Conservation (phyloP, 1,284 basidiomycete genomes). For the Microbotryomycetes sp. region DNA sequence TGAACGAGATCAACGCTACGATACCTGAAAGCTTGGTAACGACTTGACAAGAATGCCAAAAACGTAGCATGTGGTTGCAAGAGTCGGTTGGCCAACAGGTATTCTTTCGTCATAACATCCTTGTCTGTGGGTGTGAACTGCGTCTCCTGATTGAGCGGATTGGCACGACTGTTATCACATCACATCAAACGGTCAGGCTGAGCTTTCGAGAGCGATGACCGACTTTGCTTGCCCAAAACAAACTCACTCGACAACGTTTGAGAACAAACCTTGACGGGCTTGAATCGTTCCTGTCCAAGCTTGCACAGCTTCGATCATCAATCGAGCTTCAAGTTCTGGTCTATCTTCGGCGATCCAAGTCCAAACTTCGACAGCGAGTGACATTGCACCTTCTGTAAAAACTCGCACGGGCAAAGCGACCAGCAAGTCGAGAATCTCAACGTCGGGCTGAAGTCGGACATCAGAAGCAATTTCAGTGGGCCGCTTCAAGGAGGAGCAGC, state of each 20-base stretch:
- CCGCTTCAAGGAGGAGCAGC: not conserved
- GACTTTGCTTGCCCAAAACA: constrained; percentile 2
- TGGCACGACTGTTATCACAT: constrained; percentile 57
- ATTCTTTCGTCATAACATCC: constrained; percentile 67
- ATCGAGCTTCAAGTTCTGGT: constrained; percentile 61
- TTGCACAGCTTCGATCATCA: constrained; percentile 79
- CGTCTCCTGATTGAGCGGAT: constrained; percentile 81
- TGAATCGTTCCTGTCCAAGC: constrained; percentile 81
- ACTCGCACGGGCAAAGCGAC: constrained; percentile 84
- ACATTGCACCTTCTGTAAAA: constrained; percentile 77
- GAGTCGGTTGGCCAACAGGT: constrained; percentile 63
- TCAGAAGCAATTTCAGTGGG: not conserved
- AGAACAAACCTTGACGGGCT: constrained; percentile 74
- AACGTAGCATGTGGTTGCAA: constrained; percentile 78
- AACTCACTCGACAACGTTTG: constrained; percentile 65
- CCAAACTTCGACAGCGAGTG: constrained; percentile 89
- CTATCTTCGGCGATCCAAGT: constrained; percentile 91
- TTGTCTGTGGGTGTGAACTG: constrained; percentile 89
- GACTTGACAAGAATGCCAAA: constrained; percentile 82
- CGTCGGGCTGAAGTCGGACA: constrained; percentile 58
- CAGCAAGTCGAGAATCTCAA: constrained; percentile 78
- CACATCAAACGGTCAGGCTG: not conserved
- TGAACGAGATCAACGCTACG: constrained; percentile 76
- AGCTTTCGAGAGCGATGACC: not conserved
- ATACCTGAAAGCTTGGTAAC: constrained; percentile 89